Conservation (phyloP, 2,329 filamentous ascomycete species). For the Magnaporthiopsis incrustans region DNA sequence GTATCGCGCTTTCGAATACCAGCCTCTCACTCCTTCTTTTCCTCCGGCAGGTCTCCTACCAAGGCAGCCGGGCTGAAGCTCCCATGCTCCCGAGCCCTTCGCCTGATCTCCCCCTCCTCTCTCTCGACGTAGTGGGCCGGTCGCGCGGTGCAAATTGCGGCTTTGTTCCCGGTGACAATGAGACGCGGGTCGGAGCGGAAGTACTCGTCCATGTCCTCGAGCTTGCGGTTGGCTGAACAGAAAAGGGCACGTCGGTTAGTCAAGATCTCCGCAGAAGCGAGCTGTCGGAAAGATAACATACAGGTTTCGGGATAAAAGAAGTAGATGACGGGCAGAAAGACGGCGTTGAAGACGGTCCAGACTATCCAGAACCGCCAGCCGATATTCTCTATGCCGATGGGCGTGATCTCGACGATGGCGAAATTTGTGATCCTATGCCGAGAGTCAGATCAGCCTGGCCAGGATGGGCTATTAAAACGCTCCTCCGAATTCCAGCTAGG, state of each 20-base stretch:
- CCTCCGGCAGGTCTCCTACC: too few species aligned
- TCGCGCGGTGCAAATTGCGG: not conserved
- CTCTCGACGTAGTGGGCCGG: not conserved
- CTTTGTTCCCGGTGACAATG: not conserved
- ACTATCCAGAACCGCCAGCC: constrained; percentile 46
- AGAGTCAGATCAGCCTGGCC: not conserved
- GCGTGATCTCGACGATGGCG: constrained; percentile 27
- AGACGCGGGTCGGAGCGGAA: not conserved
- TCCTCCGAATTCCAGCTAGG: not conserved
- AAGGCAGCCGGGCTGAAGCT: too few species aligned
- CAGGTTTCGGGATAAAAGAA: constrained; percentile 40
- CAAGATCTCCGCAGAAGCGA: not conserved
- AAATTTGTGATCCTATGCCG: constrained; percentile 19
- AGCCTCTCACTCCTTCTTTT: too few species aligned
- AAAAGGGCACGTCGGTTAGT: not conserved
- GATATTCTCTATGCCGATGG: constrained; percentile 31
- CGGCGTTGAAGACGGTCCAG: constrained; percentile 38
- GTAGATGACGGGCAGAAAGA: constrained; percentile 38
- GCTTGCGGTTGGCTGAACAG: constrained; percentile 1
- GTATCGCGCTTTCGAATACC: too few species aligned
- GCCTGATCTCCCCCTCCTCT: not conserved
- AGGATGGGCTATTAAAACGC: too few species aligned
- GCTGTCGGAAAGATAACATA: too few species aligned
- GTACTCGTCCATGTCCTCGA: constrained; percentile 8
- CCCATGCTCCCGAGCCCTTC: not conserved